Percentiles rank a stretch among this genome's conserved stretches.
These are phyloP conservation scores for Hericium erinaceus DNA, from an alignment of 768 basidiomycete genomes.

Conservation along the genomic window DNA sequence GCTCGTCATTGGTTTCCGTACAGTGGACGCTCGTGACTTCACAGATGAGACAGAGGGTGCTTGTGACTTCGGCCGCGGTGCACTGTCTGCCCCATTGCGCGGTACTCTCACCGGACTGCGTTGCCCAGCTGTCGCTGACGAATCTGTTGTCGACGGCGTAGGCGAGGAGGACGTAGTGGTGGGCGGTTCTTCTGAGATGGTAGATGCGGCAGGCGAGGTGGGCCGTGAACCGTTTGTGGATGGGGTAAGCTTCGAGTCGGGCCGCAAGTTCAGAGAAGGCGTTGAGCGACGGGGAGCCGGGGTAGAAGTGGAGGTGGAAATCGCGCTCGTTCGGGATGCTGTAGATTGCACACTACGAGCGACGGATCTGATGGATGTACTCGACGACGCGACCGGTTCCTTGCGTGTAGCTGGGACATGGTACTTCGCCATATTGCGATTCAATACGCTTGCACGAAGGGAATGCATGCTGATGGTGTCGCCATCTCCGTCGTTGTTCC, in stretches of 20 bases:
- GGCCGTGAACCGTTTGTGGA: conserved; percentile 17
- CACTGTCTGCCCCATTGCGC: conserved; percentile 6
- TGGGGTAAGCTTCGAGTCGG: conserved; percentile 70
- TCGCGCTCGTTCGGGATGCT: conserved; percentile 22
- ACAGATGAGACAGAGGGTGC: conserved; percentile 28
- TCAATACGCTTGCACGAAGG: conserved; percentile 34
- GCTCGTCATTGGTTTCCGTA: conserved; percentile 21
- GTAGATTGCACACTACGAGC: conserved; percentile 32
- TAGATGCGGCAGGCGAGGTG: conserved; percentile 9
- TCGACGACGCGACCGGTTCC: conserved; percentile 21
- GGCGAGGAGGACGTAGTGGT: background rate
- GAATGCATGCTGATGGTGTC: conserved; percentile 38
- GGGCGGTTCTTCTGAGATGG: conserved; percentile 6
- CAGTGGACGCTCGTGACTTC: conserved; percentile 29
- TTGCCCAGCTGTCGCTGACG: background rate
- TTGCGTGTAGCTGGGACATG: conserved; percentile 21
- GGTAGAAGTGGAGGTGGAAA: conserved; percentile 2
- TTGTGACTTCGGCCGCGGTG: conserved; percentile 13
- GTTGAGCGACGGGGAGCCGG: conserved; percentile 17
- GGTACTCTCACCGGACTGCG: conserved; percentile 4
- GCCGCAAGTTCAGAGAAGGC: conserved; percentile 23
- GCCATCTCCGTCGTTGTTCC: conserved; percentile 23
- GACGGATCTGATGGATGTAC: conserved; percentile 37
- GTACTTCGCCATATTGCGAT: conserved; percentile 20
- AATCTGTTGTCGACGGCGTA: background rate